Conservation (phyloP, 768 basidiomycete species). For the Collybia sp. region DNA sequence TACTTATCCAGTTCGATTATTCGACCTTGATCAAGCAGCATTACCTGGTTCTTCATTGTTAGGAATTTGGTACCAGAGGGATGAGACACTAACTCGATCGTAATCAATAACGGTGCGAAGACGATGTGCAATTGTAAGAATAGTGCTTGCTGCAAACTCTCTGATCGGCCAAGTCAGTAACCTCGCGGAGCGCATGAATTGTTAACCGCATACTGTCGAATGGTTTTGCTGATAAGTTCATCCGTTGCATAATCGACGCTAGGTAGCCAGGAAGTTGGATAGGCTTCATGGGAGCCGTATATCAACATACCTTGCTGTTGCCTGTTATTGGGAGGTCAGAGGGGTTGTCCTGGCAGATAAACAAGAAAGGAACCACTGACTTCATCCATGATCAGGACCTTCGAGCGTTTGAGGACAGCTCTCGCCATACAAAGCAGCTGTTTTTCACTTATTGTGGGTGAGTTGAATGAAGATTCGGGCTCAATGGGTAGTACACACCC, state of each 20-base stretch:
- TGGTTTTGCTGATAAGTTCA: slow-evolving; percentile 80
- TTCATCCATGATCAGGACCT: slow-evolving; percentile 83
- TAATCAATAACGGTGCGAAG: slow-evolving; percentile 81
- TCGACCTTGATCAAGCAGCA: slow-evolving; percentile 73
- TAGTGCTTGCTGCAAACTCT: slow-evolving; percentile 77
- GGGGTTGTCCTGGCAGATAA: background rate
- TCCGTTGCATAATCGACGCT: slow-evolving; percentile 87
- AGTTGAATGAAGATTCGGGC: background rate
- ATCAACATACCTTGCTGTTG: slow-evolving; percentile 53
- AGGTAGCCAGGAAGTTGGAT: background rate
- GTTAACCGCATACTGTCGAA: slow-evolving; percentile 57
- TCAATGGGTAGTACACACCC: slow-evolving; percentile 33
- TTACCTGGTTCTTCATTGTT: slow-evolving; percentile 39
- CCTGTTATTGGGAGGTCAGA: slow-evolving; percentile 30
- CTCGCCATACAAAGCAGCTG: slow-evolving; percentile 86
- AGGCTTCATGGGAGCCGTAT: background rate
- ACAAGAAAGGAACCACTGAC: slow-evolving; percentile 26
- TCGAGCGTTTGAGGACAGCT: slow-evolving; percentile 76
- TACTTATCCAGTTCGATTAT: slow-evolving; percentile 73
- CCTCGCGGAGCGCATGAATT: background rate
- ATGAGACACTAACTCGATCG: slow-evolving; percentile 53
- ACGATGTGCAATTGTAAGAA: slow-evolving; percentile 80
- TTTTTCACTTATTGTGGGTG: slow-evolving; percentile 49
- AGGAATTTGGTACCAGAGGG: background rate
- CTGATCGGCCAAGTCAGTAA: slow-evolving; percentile 23